phyloP scores from a whole-genome alignment of 192 early-diverging fungal species.

The Gamsiella multidivaricata region DNA sequence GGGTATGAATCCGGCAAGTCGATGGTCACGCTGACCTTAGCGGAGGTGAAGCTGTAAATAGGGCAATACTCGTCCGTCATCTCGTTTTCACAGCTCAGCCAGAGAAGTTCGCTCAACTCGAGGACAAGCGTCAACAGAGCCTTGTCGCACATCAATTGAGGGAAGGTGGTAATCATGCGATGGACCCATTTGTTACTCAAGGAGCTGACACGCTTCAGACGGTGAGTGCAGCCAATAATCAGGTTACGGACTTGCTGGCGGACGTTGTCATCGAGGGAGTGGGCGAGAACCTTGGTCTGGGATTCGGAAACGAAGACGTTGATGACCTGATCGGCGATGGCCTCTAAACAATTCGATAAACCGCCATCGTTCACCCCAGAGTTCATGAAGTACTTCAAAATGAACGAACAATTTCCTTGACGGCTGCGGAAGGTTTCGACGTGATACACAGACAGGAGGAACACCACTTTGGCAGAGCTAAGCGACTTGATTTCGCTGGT shows the following conservation, averaged over 20 bases:
- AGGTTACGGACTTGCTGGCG: slow-evolving; percentile 69
- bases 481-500: slow-evolving; percentile 67
- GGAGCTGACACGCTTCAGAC: slow-evolving; percentile 74
- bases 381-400: slow-evolving; percentile 88
- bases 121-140: slow-evolving; percentile 74
- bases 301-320: slow-evolving; percentile 63
- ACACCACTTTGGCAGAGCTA: slow-evolving; percentile 80
- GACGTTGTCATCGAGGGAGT: slow-evolving; percentile 62
- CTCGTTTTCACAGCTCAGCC: slow-evolving; percentile 82
- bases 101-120: slow-evolving; percentile 85
- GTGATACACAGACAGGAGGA: slow-evolving; percentile 85
- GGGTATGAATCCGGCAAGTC: slow-evolving; percentile 77
- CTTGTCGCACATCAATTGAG: slow-evolving; percentile 84
- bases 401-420: slow-evolving; percentile 74
- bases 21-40: slow-evolving; percentile 69
- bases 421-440: slow-evolving; percentile 83
- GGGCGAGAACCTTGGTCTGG: slow-evolving; percentile 59
- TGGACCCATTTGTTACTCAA: slow-evolving; percentile 73
- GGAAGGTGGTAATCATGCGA: slow-evolving; percentile 70
- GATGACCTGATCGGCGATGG: slow-evolving; percentile 76
- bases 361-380: slow-evolving; percentile 83
- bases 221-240: slow-evolving; percentile 74
- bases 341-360: slow-evolving; percentile 79
- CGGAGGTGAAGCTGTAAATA: slow-evolving; percentile 74
- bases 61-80: slow-evolving; percentile 83